Evolutionary conservation across 2,329 filamentous ascomycete genomes (phyloP), one percentile per base, ranked within the genome.

Genomic region (Drechslera avenae): DNA sequence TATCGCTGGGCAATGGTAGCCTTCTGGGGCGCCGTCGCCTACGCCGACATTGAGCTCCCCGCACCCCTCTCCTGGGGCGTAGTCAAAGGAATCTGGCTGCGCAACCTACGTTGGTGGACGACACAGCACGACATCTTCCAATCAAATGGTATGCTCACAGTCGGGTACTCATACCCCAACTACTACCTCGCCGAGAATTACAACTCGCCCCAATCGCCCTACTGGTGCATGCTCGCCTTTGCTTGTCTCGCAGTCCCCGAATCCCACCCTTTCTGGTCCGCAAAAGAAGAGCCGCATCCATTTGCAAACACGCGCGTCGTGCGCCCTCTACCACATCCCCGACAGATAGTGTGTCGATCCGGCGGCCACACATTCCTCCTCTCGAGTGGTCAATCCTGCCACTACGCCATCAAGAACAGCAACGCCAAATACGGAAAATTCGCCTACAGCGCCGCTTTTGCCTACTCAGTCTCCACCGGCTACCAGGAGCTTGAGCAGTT

Each of bases 1-100:
- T 93, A 93, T 69, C 83, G 89, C n/a, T 92, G 91, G 70, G 89
- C 88, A 40, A 91, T 91, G 85, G 86, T 87, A n/a, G 88, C 85
- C 0, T 92, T 92, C 75, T 92, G 89, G 89, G 86, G 87, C 10
- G 86, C 88, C 0, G 74, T 91, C 21, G 89, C 87, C 1, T 91
- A 90, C 63, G 88, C 88, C 3, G 86, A 86, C 58, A 85, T 91
- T 42, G 86, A 90, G 45, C 79, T 91, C 4, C 88, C 88, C 0
- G 79, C 79, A 6, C 88, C 89, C 0, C 75, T 92, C 45, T 88
- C 85, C 2, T 91, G 88, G 88, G 89, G 89, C 2, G 87, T 89
- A 62, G 86, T 91, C 13, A 91, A 90, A 71, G 89, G 89, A 2
- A 81, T 92, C 12, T 80, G 91, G 32, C 73, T 92, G 48, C 81